A percentile compares a stretch with the other conserved stretches of the same genome.
Conservation (phyloP, 2,329 filamentous ascomycete species). For the Xylariaceae sp. region DNA sequence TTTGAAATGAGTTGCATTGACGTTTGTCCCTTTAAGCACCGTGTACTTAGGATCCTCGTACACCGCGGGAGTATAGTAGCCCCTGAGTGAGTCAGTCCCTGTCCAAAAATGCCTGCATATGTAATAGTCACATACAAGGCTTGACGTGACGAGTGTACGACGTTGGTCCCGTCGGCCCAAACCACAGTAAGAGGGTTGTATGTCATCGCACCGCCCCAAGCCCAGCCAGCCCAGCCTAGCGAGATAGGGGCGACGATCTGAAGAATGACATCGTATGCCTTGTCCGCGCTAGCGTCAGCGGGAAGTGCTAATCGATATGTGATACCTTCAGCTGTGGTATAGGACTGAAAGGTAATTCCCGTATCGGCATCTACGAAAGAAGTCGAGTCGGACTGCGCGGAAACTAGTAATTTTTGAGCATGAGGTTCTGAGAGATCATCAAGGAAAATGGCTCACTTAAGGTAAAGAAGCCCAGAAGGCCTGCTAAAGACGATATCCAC, state of each 20-base stretch:
- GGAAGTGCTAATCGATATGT: slow-evolving; percentile 45
- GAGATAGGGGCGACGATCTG: slow-evolving; percentile 46
- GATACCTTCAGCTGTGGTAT: slow-evolving; percentile 45
- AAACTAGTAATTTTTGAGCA: slow-evolving; percentile 29
- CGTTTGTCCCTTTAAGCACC: slow-evolving; percentile 44
- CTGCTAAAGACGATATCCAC: slow-evolving; percentile 35
- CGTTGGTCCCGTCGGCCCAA: slow-evolving; percentile 47
- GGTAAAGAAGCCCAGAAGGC: slow-evolving; percentile 38
- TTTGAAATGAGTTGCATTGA: slow-evolving; percentile 45
- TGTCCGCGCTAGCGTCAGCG: slow-evolving; percentile 35
- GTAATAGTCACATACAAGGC: slow-evolving; percentile 43
- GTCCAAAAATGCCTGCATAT: background rate
- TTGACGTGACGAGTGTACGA: slow-evolving; percentile 47
- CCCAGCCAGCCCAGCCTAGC: slow-evolving; percentile 49
- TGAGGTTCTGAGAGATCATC: background rate
- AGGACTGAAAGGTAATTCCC: slow-evolving; percentile 51
- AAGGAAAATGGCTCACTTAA: slow-evolving; percentile 36
- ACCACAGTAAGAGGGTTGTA: slow-evolving; percentile 49
- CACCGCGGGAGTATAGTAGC: slow-evolving; percentile 43
- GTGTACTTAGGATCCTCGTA: slow-evolving; percentile 43
- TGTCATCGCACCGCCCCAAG: slow-evolving; percentile 50
- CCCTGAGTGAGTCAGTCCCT: slow-evolving; percentile 32
- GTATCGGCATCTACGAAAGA: slow-evolving; percentile 45
- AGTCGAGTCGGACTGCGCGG: slow-evolving; percentile 43
- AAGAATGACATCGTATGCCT: slow-evolving; percentile 46